phyloP scores from a whole-genome alignment of 139 green algal species.

The Coccomyxa sp. region DNA sequence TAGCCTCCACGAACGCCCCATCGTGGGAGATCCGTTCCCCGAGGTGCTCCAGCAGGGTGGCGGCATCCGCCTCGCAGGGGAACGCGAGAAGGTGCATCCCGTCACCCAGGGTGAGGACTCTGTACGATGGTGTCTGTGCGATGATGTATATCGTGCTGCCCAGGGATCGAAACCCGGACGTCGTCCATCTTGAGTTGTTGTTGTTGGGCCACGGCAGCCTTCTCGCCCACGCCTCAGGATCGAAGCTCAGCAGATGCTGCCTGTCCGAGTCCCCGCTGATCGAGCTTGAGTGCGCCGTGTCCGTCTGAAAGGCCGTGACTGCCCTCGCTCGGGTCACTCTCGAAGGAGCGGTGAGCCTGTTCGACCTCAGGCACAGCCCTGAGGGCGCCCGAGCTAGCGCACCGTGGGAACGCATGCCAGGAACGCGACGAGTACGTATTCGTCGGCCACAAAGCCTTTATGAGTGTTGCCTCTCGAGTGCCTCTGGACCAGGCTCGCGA shows the following conservation, averaged over 20 bases:
- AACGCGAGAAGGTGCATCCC: background rate
- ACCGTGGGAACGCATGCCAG: background rate
- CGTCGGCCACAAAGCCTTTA: background rate
- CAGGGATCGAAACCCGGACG: background rate
- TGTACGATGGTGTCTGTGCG: background rate
- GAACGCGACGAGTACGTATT: background rate
- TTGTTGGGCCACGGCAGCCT: background rate
- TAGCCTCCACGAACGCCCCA: background rate
- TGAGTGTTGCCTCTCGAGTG: background rate
- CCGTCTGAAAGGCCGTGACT: background rate
- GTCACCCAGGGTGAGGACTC: background rate
- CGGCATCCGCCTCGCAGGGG: background rate
- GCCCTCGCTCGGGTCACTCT: background rate
- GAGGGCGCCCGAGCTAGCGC: background rate
- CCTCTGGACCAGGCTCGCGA: background rate
- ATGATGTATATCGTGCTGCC: constrained; percentile 1
- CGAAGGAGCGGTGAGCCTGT: background rate
- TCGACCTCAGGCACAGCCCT: background rate
- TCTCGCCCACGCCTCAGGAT: background rate
- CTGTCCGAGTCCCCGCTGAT: background rate
- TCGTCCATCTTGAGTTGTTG: background rate
- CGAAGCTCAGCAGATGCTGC: background rate
- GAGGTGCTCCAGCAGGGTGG: background rate
- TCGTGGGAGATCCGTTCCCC: background rate
- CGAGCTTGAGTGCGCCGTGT: background rate